phyloP scores from a whole-genome alignment of 1,139 yeast genomes.

The Kodamaea plutei region DNA sequence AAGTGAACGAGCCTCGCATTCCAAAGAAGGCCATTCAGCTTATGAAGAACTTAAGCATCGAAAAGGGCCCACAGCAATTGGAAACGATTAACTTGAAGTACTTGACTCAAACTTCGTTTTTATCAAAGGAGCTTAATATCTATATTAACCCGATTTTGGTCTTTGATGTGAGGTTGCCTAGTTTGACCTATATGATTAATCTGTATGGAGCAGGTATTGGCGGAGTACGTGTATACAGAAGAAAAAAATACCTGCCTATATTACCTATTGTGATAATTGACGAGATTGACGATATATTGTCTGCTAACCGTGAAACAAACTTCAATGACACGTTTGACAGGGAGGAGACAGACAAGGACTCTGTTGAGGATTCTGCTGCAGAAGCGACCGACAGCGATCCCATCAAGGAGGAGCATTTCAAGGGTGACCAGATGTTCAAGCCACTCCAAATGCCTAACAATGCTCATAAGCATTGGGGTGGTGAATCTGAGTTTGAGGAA shows the following conservation, averaged over 20 bases:
- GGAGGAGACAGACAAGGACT: conserved; percentile 21
- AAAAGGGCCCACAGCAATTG: conserved; percentile 40
- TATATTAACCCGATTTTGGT: conserved; percentile 47
- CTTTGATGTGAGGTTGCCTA: conserved; percentile 55
- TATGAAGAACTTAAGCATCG: conserved; percentile 30
- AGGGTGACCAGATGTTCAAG: conserved; percentile 50
- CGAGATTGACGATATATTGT: conserved; percentile 54
- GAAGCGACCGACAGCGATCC: conserved; percentile 16
- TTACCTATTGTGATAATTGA: conserved; percentile 59
- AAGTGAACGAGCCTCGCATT: conserved; percentile 68
- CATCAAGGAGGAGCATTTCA: conserved; percentile 16
- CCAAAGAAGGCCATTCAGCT: conserved; percentile 43
- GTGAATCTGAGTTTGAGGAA: conserved; percentile 32
- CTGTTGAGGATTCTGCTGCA: conserved; percentile 13
- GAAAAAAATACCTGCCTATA: conserved; percentile 56
- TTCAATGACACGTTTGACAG: conserved; percentile 36
- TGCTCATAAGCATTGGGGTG: conserved; percentile 49
- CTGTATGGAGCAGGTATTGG: conserved; percentile 62
- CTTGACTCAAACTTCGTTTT: conserved; percentile 41
- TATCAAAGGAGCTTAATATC: conserved; percentile 39
- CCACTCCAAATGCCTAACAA: conserved; percentile 48
- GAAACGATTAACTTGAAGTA: conserved; percentile 32
- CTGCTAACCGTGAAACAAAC: conserved; percentile 27
- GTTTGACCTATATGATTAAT: conserved; percentile 52
- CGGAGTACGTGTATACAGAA: conserved; percentile 42